Base-by-base conservation (phyloP, 2,329 filamentous ascomycete genomes). In the Hypoxylon sp. region DNA sequence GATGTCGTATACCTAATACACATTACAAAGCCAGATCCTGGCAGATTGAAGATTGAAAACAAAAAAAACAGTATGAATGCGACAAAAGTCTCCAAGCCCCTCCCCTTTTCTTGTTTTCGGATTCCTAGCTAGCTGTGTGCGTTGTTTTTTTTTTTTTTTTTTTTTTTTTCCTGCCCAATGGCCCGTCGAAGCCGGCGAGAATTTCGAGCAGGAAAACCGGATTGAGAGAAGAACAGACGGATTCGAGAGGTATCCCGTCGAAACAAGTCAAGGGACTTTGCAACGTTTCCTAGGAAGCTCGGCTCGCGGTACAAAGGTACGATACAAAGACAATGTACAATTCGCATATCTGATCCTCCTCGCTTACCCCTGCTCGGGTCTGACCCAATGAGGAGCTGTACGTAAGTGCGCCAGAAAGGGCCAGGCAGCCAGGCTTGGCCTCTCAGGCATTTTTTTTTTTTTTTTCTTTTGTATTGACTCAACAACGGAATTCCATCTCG, bases 361-460 rank as follows among this genome's bases (percentile, higher is more conserved):
- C 45, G 54, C 54, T 15, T 61, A 61, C 46, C 58, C 58, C 37
- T 47, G 58, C 48, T 52, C 31, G 15, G 18, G 5, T 11, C 8
- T 27, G 9, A 11, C 4, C 38, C 20, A 42, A 42, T 42, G 2
- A 13, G 17, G 38, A 9, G 6, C 17, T 33, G 4, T 33, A n/a
- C n/a, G n/a, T n/a, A n/a, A 17, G 29, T 15, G 4, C 29, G 13
- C 13, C 6, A 33, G 29, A 15, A n/a, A n/a, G n/a, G 2, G n/a
- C 23, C 24, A 29, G 41, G 41, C 38, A 24, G 38, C 38, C 15
- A 40, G 37, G 37, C 37, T 40, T 40, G 37, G 31, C 31, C 18
- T 29, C 13, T 29, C 27, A 11, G 27, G 27, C 15, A 29, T 29
- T 29, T 29, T 29, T 11, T 6, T 29, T 29, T 29, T 29, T 29